Percentiles rank a stretch among this genome's conserved stretches.
phyloP scores from a whole-genome alignment of 176 grass and related monocot species.

The Areca catechu region DNA sequence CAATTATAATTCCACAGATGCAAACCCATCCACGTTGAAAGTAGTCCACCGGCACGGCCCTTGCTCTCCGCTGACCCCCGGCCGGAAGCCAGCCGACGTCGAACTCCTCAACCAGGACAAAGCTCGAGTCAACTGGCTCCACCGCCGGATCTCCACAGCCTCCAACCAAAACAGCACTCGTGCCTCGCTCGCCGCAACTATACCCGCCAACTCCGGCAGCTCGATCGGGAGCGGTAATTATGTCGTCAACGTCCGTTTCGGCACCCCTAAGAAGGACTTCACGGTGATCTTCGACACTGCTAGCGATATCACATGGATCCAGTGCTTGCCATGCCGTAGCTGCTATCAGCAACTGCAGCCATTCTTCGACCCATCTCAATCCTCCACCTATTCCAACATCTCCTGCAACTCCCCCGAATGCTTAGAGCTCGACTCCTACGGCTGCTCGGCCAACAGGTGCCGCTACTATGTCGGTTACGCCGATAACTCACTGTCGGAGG shows the following conservation, averaged over 20 bases:
- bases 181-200: conserved; percentile 25
- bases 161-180: neutral
- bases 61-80: conserved; percentile 35
- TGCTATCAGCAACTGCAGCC: conserved; percentile 68
- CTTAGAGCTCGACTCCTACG: conserved; percentile 12
- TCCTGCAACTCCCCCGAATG: conserved; percentile 33
- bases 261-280: conserved; percentile 39
- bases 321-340: conserved; percentile 51
- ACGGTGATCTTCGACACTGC: conserved; percentile 74
- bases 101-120: conserved; percentile 52
- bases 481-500: neutral
- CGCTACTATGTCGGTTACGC: neutral
- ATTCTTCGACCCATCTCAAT: conserved; percentile 56
- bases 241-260: conserved; percentile 51
- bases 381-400: conserved; percentile 39
- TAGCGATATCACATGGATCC: conserved; percentile 83
- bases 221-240: conserved; percentile 60
- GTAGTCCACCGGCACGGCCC: conserved; percentile 56
- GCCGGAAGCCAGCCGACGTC: conserved; percentile 4
- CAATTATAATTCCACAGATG: neutral
- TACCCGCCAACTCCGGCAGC: conserved; percentile 37
- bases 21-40: conserved; percentile 26
- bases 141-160: conserved; percentile 17
- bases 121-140: conserved; percentile 41
- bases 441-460: conserved; percentile 21